These are phyloP conservation scores for Talaromyces borbonicus DNA, from an alignment of 495 filamentous ascomycete genomes.

Conservation along the genomic window DNA sequence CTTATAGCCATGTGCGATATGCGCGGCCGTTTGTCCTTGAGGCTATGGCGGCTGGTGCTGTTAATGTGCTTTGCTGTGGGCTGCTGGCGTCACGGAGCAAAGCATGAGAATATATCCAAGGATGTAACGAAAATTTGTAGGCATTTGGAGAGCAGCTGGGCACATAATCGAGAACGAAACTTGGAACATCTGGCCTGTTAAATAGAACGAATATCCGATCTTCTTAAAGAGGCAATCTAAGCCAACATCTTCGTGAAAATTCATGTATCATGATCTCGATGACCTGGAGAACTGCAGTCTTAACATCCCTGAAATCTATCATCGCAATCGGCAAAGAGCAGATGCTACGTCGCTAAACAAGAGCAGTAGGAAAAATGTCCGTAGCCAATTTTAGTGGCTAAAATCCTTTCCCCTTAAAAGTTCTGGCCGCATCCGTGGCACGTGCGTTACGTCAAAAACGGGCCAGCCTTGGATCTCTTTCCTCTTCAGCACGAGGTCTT, in stretches of 20 bases:
- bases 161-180: no score
- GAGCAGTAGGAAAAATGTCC: not conserved
- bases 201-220: no score
- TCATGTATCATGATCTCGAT: no score
- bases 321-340: no score
- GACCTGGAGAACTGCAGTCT: no score
- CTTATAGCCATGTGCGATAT: conserved; percentile 30
- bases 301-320: no score
- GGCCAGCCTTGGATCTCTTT: not conserved
- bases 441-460: conserved; percentile 7
- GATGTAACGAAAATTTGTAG: not conserved
- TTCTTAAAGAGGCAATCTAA: no score
- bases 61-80: conserved; percentile 26
- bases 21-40: conserved; percentile 30
- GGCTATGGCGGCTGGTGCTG: conserved; percentile 19
- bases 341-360: no score
- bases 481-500: not conserved
- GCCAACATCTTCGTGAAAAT: no score
- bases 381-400: not conserved
- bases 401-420: not conserved
- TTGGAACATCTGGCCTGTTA: no score
- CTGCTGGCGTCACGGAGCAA: not conserved
- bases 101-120: not conserved
- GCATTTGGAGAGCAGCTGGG: not conserved
- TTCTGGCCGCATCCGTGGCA: not conserved